phyloP scores from a whole-genome alignment of 208 protist genomes.

The Vickermania ingenoplastis region DNA sequence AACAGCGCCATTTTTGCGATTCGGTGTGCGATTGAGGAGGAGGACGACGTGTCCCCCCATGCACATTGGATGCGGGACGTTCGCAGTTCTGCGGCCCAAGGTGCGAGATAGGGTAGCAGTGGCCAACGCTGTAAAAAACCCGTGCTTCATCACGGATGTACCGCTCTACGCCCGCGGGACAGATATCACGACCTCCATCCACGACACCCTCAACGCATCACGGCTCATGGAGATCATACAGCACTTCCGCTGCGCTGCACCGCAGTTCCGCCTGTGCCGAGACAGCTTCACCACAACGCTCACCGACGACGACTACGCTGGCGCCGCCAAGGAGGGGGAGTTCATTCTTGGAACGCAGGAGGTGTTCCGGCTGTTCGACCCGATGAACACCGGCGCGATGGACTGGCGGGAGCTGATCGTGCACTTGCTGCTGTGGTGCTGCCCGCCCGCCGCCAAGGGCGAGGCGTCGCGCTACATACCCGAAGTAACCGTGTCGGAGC shows the following conservation, averaged over 20 bases:
- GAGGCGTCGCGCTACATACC: slow-evolving; percentile 20
- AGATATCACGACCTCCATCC: slow-evolving; percentile 21
- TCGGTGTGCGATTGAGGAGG: slow-evolving; percentile 67
- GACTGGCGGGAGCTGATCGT: slow-evolving; percentile 82
- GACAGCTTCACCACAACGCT: slow-evolving; percentile 60
- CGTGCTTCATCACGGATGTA: slow-evolving; percentile 61
- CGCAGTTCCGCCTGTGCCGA: slow-evolving; percentile 48
- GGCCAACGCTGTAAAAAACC: slow-evolving; percentile 3
- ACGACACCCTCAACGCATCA: slow-evolving; percentile 38
- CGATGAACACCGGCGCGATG: slow-evolving; percentile 34
- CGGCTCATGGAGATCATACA: slow-evolving; percentile 54
- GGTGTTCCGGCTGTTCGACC: slow-evolving; percentile 67
- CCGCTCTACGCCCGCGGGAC: slow-evolving; percentile 28
- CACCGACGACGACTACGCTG: slow-evolving; percentile 43
- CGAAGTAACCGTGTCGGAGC: slow-evolving; percentile 43
- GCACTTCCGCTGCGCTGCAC: slow-evolving; percentile 55
- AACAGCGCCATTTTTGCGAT: slow-evolving; percentile 82
- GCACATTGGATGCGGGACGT: slow-evolving; percentile 81
- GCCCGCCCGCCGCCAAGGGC: slow-evolving; percentile 10
- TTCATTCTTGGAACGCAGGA: slow-evolving; percentile 21
- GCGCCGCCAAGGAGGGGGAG: slow-evolving; percentile 14
- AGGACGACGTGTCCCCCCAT: slow-evolving; percentile 34
- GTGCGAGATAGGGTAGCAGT: background rate
- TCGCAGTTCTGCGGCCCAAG: slow-evolving; percentile 19
- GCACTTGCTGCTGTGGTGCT: slow-evolving; percentile 80